Evolutionary conservation across 2,329 filamentous ascomycete species (phyloP).

Genomic region (Aspergillus transmontanensis): DNA sequence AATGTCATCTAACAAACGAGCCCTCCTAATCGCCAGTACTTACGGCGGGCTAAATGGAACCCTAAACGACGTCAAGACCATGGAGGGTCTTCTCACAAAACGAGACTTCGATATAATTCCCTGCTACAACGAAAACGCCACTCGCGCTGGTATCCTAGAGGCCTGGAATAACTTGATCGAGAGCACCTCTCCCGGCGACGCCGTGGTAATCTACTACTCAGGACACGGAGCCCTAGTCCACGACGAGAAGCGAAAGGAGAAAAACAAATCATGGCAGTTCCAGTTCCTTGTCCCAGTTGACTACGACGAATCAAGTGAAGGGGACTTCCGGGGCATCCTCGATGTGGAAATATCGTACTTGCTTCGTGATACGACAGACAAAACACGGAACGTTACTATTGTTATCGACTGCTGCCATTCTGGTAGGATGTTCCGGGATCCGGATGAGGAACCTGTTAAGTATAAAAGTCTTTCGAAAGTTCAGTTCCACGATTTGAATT

Average conservation of each 20-base stretch:
- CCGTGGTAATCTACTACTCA: constrained; percentile 7
- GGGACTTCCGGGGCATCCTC: constrained; percentile 3
- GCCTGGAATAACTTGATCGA: constrained; percentile 5
- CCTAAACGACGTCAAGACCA: not conserved
- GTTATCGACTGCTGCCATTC: constrained; percentile 9
- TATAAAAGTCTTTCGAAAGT: not conserved
- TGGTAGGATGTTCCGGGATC: not conserved
- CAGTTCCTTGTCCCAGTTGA: constrained; percentile 8
- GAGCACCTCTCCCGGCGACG: not conserved
- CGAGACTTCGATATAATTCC: not conserved
- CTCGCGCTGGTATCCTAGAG: not conserved
- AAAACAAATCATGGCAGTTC: not conserved
- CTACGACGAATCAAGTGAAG: not conserved
- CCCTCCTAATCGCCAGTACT: constrained; percentile 6
- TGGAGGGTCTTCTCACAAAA: not conserved
- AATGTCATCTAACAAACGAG: not conserved
- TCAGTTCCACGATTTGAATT: not conserved
- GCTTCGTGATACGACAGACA: constrained; percentile 2
- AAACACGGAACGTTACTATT: constrained; percentile 5
- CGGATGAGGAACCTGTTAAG: not conserved
- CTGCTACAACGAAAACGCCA: constrained; percentile 2
- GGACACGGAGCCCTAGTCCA: constrained; percentile 6
- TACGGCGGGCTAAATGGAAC: constrained; percentile 1
- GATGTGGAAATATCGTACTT: constrained; percentile 6
- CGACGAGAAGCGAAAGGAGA: not conserved